Base-by-base conservation (phyloP, 257 asterid species). In the Penstemon newberryi region DNA sequence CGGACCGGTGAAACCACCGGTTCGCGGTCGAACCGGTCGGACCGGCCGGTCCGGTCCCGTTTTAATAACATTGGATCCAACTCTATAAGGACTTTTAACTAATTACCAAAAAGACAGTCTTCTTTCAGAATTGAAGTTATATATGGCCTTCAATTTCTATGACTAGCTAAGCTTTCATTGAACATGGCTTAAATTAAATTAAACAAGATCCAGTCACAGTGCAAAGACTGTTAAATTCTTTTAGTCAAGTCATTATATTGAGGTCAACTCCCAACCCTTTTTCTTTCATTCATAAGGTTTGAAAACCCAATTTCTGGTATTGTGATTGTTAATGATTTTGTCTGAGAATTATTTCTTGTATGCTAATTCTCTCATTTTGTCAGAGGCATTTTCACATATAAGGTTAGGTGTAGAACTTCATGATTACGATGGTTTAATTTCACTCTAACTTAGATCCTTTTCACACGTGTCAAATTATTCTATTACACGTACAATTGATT, bases 391-490 rank as follows among this genome's bases (percentile, higher is more conserved):
- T 44, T 25, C 55, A 67, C 44, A 47, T 56, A 56, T 15, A 15
- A 15, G 18, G 18, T 15, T 15, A 15, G 18, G 18, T 15, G 18
- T 15, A 15, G 18, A 15, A 15, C 39, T 58, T 37, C 47, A 45
- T 37, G 67, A 49, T 39, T 47, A 42, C 51, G 49, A 61, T 46
- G 49, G 53, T 37, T 19, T 50, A 58, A 41, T 9, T 3, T 8
- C 50, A 6, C 8, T 59, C 63, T 60, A 60, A 33, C 51, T 61
- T 43, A 42, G 63, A 62, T 62, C 64, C 69, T 15, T 61, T 63
- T 54, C 65, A 71, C 70, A 54, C 15, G 10, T 66, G 11, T 56
- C 33, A 25, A 25, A 25, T 25, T 25, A 25, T 25, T 25, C 33
- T 1, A 25, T 25, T 25, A 25, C 18, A 15, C 18, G 18, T 15